phyloP scores from a whole-genome alignment of 768 basidiomycete genomes.

The Holtermannia corniformis region DNA sequence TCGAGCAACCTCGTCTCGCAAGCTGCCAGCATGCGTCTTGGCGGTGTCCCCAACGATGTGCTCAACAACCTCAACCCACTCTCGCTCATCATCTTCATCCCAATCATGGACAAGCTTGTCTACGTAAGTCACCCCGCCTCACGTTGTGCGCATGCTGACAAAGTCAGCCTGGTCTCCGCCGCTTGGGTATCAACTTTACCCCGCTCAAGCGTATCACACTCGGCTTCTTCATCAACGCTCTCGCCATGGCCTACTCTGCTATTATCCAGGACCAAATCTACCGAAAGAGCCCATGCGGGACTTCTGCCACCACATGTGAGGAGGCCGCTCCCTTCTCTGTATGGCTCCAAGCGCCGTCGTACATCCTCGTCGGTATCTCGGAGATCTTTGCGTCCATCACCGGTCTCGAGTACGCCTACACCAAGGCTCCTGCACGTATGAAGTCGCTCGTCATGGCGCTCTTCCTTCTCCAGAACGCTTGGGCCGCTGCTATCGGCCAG shows the following conservation, averaged over 20 bases:
- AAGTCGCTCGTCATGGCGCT: slow-evolving; percentile 39
- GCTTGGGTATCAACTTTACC: not conserved
- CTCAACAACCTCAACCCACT: slow-evolving; percentile 37
- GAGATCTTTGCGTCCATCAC: slow-evolving; percentile 41
- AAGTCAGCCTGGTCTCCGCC: slow-evolving; percentile 1
- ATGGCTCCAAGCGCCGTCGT: slow-evolving; percentile 35
- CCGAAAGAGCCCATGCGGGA: slow-evolving; percentile 35
- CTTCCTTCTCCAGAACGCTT: slow-evolving; percentile 31
- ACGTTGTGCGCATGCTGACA: no score
- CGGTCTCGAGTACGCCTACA: slow-evolving; percentile 39
- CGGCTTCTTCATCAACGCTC: slow-evolving; percentile 23
- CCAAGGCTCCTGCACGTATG: slow-evolving; percentile 36
- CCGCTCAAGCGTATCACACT: slow-evolving; percentile 26
- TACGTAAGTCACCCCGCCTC: slow-evolving; percentile 18
- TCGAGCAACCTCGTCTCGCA: not conserved
- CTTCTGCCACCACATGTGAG: slow-evolving; percentile 27
- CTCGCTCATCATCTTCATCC: slow-evolving; percentile 25
- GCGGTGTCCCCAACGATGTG: slow-evolving; percentile 37
- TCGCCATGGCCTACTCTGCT: slow-evolving; percentile 28
- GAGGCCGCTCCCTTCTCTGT: slow-evolving; percentile 21
- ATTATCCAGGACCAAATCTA: slow-evolving; percentile 40
- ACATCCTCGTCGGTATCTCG: slow-evolving; percentile 32
- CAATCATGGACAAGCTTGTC: slow-evolving; percentile 27
- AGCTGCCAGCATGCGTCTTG: slow-evolving; percentile 24
- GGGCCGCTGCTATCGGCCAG: slow-evolving; percentile 32